A percentile compares a stretch with the other conserved stretches of the same genome.
Evolutionary conservation across 2,329 filamentous ascomycete species (phyloP).

Genomic region (Cladosporium phlei): DNA sequence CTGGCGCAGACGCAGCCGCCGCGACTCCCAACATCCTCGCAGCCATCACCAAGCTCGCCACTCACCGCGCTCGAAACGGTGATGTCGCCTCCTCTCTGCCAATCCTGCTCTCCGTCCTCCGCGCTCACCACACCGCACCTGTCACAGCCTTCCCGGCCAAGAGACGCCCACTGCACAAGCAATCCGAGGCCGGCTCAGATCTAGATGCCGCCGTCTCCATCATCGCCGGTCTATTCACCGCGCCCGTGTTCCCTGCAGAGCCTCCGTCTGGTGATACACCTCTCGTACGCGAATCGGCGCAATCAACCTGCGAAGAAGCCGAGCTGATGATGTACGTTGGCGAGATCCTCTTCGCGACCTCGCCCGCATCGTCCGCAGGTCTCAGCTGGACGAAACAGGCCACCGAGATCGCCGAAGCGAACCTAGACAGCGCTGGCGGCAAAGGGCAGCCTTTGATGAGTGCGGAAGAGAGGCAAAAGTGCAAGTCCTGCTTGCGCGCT

Average conservation of each 20-base stretch:
- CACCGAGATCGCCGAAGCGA: conserved; percentile 69
- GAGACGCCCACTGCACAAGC: conserved; percentile 16
- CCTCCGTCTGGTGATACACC: conserved; percentile 65
- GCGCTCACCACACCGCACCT: conserved; percentile 63
- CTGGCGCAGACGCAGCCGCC: conserved; percentile 40
- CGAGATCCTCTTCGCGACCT: conserved; percentile 78
- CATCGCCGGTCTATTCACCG: conserved; percentile 34
- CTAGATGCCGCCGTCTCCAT: conserved; percentile 24
- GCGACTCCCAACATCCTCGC: conserved; percentile 68
- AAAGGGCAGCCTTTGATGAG: conserved; percentile 19
- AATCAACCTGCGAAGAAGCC: conserved; percentile 70
- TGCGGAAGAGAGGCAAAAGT: conserved; percentile 53
- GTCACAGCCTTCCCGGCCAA: conserved; percentile 35
- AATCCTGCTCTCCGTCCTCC: conserved; percentile 78
- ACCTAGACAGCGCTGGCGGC: conserved; percentile 24
- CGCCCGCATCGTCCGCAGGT: conserved; percentile 55
- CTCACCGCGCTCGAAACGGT: conserved; percentile 67
- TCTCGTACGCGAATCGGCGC: conserved; percentile 56
- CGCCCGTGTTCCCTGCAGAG: conserved; percentile 59
- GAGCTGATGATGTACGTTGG: conserved; percentile 85
- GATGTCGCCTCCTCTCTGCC: conserved; percentile 68
- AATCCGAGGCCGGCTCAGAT: conserved; percentile 18
- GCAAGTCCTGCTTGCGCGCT: conserved; percentile 70
- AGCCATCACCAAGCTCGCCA: conserved; percentile 71
- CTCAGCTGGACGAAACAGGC: conserved; percentile 87